A percentile compares a stretch with the other conserved stretches of the same genome.
phyloP scores from a whole-genome alignment of 2,329 filamentous ascomycete species.

The Sarocladium oryzae region DNA sequence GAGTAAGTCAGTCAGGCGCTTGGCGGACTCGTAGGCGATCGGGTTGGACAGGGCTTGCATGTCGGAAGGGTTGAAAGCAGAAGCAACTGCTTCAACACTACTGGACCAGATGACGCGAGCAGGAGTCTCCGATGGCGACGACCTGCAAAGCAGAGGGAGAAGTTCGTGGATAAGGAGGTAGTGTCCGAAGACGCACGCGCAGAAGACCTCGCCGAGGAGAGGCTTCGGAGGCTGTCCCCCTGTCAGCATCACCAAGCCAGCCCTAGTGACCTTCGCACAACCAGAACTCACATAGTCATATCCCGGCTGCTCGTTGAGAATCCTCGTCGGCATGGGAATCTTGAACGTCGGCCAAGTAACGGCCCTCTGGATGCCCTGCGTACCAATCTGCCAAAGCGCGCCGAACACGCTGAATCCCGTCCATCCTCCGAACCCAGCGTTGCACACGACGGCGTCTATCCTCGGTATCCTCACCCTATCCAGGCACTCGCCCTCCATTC shows the following conservation, averaged over 20 bases:
- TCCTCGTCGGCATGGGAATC: slow-evolving; percentile 43
- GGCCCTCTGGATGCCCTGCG: slow-evolving; percentile 54
- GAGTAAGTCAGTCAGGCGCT: slow-evolving; percentile 80
- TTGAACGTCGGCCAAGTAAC: slow-evolving; percentile 78
- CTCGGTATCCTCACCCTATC: slow-evolving; percentile 52
- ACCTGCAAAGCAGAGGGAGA: slow-evolving; percentile 61
- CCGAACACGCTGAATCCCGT: slow-evolving; percentile 64
- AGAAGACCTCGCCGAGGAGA: slow-evolving; percentile 73
- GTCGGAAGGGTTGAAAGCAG: slow-evolving; percentile 58
- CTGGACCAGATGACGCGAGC: slow-evolving; percentile 82
- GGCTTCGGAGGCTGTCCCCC: slow-evolving; percentile 41
- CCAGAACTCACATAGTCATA: slow-evolving; percentile 27
- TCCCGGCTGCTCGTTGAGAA: slow-evolving; percentile 32
- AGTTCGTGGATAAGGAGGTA: slow-evolving; percentile 82
- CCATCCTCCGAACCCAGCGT: slow-evolving; percentile 87
- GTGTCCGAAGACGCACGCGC: slow-evolving; percentile 91
- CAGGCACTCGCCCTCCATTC: slow-evolving; percentile 28
- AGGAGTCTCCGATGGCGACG: slow-evolving; percentile 41
- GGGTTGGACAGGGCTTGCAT: slow-evolving; percentile 65
- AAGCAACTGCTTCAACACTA: slow-evolving; percentile 61
- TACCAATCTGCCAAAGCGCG: slow-evolving; percentile 49
- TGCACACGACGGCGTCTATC: slow-evolving; percentile 74
- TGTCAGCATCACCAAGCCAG: neutral
- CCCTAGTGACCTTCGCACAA: neutral
- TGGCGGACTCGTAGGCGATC: slow-evolving; percentile 68